These are phyloP conservation scores for Suillus hirtellus DNA, from an alignment of 768 basidiomycete genomes.

Conservation along the genomic window DNA sequence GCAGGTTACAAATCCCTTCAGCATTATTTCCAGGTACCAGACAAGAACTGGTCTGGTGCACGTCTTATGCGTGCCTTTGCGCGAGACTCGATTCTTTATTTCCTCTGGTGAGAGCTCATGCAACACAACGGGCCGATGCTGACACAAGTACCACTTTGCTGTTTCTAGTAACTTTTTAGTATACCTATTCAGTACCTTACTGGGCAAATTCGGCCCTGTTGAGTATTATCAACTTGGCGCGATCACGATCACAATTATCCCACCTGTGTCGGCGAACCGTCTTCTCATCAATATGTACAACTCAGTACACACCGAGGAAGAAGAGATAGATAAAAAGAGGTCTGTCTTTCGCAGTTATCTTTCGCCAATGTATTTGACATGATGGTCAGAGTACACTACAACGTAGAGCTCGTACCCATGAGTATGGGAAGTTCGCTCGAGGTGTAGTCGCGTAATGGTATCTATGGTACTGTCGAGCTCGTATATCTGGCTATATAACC, in stretches of 20 bases:
- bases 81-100: constrained; percentile 12
- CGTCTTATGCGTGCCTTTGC: constrained; percentile 9
- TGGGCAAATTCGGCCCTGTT: constrained; percentile 2
- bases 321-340: not conserved
- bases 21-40: constrained; percentile 8
- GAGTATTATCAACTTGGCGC: constrained; percentile 5
- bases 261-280: constrained; percentile 4
- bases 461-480: too few relatives aligned
- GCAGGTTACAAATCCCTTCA: constrained; percentile 13
- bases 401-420: not conserved
- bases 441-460: too few relatives aligned
- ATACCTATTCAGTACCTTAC: constrained; percentile 6
- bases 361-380: not conserved
- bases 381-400: not conserved
- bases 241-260: constrained; percentile 5
- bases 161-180: constrained; percentile 6
- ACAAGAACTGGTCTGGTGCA: constrained; percentile 12
- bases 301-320: not conserved
- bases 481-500: too few relatives aligned
- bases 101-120: constrained; percentile 6
- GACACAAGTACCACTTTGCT: not conserved
- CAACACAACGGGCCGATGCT: not conserved
- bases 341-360: not conserved
- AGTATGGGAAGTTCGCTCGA: not conserved
- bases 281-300: not conserved